Evolutionary conservation across 805 yeast species (phyloP).

Genomic region (Yarrowia sp.): DNA sequence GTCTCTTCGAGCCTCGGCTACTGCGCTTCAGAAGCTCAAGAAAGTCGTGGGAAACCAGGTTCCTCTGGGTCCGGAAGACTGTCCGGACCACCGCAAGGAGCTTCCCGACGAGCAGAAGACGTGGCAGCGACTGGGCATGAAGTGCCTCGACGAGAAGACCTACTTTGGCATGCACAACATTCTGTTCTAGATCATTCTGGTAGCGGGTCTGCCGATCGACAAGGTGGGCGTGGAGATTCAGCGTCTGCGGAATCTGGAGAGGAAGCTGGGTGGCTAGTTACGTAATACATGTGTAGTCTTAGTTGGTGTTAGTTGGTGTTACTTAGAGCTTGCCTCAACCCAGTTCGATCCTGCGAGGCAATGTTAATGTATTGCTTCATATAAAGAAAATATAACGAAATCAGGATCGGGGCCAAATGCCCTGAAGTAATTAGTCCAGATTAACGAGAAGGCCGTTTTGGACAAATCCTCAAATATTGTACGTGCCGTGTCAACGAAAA

Average conservation of each 20-base stretch:
- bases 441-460: no score
- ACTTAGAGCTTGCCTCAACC: no score
- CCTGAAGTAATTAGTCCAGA: no score
- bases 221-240: not conserved
- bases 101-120: not conserved
- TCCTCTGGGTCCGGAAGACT: not conserved
- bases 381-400: no score
- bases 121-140: not conserved
- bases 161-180: constrained; percentile 11
- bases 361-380: no score
- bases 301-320: no score
- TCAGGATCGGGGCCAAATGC: no score
- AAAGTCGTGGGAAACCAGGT: not conserved
- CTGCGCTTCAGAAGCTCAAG: not conserved
- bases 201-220: not conserved
- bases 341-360: no score
- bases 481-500: no score
- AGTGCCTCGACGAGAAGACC: not conserved
- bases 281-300: no score
- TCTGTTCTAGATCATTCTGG: constrained; percentile 1
- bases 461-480: no score
- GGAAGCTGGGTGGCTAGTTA: no score
- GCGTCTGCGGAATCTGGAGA: not conserved
- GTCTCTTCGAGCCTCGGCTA: not conserved
- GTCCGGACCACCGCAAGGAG: not conserved